Evolutionary conservation across 2,329 filamentous ascomycete species (phyloP), one percentile per base, ranked within the genome.

Genomic region (Phaeosphaeriaceae sp.): DNA sequence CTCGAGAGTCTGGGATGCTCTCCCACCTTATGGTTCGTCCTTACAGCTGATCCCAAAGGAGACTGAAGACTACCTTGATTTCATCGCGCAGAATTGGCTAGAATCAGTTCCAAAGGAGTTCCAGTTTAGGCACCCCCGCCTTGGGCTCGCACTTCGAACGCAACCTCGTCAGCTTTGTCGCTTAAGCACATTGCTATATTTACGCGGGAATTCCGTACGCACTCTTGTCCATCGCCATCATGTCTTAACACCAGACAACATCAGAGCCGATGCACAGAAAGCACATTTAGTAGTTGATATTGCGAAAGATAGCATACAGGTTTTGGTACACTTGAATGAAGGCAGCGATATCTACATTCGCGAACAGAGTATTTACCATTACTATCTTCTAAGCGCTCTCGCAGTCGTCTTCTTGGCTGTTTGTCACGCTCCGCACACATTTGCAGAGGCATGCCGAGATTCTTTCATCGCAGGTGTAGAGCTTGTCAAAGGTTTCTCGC

Each of bases 11-110:
- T 63, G 60, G 60, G 60, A 61, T 20, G 54, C 58, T 6, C 35
- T 63, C 13, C 60, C 60, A 3, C 51, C 60, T n/a, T 61, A 56
- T 28, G 56, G 58, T 8, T 60, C 60, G 2, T 39, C 48, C 0
- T 36, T 51, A n/a, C 58, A 59, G 16, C 42, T 50, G 3, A 63
- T 63, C 18, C 52, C 55, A 3, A 57, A 61, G n/a, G 60, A 63
- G 34, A 61, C 51, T 1, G 60, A 61, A 33, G 58, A 61, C 7
- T 63, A 57, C 17, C 52, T 61, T 2, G 60, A 63, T 35, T 63
- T 61, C 20, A 52, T 57, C 15, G 49, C 58, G 2, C 57, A 58
- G 5, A 61, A 63, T 21, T 63, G 60, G 58, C 37, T 57, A 3
- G 29, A 42, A 1, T 59, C 55, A 2, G 50, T 63, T 33, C 60